Evolutionary conservation across 1,284 basidiomycete species (phyloP), one percentile per base, ranked within the genome.

Genomic region (Erythrobasidium hasegawianum): DNA sequence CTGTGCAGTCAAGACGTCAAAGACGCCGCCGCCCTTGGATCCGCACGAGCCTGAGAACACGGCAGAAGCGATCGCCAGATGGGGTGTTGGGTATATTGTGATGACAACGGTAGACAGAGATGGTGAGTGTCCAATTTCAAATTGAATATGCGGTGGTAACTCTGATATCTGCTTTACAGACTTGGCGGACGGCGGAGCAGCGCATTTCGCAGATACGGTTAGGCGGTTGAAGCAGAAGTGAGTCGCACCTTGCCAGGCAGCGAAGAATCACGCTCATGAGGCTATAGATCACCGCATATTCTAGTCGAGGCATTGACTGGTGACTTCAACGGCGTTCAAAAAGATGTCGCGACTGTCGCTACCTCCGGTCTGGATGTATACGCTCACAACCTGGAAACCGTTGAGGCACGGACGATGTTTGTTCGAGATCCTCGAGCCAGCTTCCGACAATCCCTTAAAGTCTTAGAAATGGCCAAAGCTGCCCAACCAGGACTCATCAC

Each of bases 11-110:
- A 97, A 97, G 82, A 99, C 96, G 0, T 91, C 91, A 0, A 83
- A 84, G 59, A 78, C 85, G 1, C 96, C 96, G 11, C 87, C 89
- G 39, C 91, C 96, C 3, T 79, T 99, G 29, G 95, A 99, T 76
- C 87, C 90, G 0, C 92, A 97, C 76, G 96, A 99, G 76, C 96
- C 96, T 20, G 95, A 97, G 80, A 87, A 97, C 77, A 98, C 95
- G 1, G 95, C 96, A 0, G 95, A 98, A 79, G 96, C 96, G 39
- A 96, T 99, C 74, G 90, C 88, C 71, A 86, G 95, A 59, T 99
- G 96, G 96, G 95, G 95, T 1, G 80, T 99, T 52, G 96, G 96
- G 0, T 99, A 99, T 78, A 97, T 99, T 69, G 96, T 99, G 1
- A 80, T 99, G 68, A 98, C 96, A 0, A 94, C 86, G 73, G 96